Evolutionary conservation across 1,284 basidiomycete genomes (phyloP).

Genomic region (Ganoderma boninense): DNA sequence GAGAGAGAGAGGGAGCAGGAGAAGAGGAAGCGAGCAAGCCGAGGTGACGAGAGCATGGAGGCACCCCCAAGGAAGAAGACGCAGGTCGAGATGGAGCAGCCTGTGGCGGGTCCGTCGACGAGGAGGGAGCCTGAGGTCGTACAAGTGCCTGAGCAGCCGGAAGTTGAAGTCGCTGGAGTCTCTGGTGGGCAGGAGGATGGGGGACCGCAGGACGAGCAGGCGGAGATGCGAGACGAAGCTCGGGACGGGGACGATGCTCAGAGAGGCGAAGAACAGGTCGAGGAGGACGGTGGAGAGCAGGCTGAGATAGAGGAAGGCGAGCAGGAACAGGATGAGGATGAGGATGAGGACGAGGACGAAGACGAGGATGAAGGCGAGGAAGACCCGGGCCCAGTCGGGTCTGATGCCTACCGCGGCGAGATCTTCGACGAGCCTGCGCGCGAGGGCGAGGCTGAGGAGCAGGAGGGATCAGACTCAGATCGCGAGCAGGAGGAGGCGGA

Average conservation of each 20-base stretch:
- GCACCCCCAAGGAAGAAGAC: constrained; percentile 25
- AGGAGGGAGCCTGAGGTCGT: not conserved
- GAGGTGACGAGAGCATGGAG: not conserved
- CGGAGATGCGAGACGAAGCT: not conserved
- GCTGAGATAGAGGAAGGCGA: constrained; percentile 1
- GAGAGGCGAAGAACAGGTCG: constrained; percentile 12
- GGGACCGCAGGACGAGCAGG: not conserved
- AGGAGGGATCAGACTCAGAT: not conserved
- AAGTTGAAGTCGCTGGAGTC: not conserved
- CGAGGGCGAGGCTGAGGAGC: not conserved
- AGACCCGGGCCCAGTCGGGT: constrained; percentile 8
- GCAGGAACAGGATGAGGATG: not conserved
- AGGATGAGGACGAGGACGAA: constrained; percentile 8
- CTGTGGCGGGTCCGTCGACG: constrained; percentile 8
- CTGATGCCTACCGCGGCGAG: constrained; percentile 27
- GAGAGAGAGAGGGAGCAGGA: not conserved
- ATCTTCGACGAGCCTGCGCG: constrained; percentile 16
- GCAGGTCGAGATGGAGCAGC: constrained; percentile 1
- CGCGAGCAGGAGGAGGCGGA: constrained; percentile 13
- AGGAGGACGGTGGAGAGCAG: no score
- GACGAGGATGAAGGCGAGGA: constrained; percentile 12
- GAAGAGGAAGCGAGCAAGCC: constrained; percentile 18
- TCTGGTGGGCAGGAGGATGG: not conserved
- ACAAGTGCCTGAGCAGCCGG: not conserved
- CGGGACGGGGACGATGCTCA: not conserved